Percentiles rank a stretch among this genome's conserved stretches.
Evolutionary conservation across 164 flowering plant species (phyloP).

Genomic region (Liquidambar formosana): DNA sequence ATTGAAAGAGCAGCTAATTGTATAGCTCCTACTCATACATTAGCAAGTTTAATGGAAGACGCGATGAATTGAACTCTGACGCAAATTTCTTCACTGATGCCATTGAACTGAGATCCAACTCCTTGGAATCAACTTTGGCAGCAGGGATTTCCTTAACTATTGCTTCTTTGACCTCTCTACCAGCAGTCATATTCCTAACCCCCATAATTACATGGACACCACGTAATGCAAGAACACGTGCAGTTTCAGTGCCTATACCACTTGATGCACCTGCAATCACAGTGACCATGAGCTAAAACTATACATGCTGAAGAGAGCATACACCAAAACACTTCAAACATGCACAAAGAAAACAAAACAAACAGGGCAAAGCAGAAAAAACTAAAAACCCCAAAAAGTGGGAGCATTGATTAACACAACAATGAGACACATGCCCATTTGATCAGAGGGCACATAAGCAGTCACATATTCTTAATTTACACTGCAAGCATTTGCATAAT

Average conservation of each 20-base stretch:
- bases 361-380: no score
- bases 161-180: slow-evolving; percentile 32
- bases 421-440: no score
- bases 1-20: no score
- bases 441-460: no score
- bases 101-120: slow-evolving; percentile 54
- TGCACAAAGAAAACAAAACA: no score
- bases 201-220: slow-evolving; percentile 56
- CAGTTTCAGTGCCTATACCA: slow-evolving; percentile 53
- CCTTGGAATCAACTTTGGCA: slow-evolving; percentile 44
- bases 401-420: no score
- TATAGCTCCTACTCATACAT: slow-evolving; percentile 27
- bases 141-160: slow-evolving; percentile 37
- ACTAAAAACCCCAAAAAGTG: no score
- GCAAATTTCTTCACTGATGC: slow-evolving; percentile 52
- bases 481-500: no score
- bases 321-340: background rate
- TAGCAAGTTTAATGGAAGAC: slow-evolving; percentile 45
- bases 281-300: background rate
- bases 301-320: background rate
- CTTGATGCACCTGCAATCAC: slow-evolving; percentile 44
- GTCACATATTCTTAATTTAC: no score
- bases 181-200: slow-evolving; percentile 43
- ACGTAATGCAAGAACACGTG: slow-evolving; percentile 51
- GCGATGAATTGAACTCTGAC: slow-evolving; percentile 33